A percentile compares a stretch with the other conserved stretches of the same genome.
phyloP scores from a whole-genome alignment of 2,329 filamentous ascomycete species.

The Ophiostoma novo-ulmi region DNA sequence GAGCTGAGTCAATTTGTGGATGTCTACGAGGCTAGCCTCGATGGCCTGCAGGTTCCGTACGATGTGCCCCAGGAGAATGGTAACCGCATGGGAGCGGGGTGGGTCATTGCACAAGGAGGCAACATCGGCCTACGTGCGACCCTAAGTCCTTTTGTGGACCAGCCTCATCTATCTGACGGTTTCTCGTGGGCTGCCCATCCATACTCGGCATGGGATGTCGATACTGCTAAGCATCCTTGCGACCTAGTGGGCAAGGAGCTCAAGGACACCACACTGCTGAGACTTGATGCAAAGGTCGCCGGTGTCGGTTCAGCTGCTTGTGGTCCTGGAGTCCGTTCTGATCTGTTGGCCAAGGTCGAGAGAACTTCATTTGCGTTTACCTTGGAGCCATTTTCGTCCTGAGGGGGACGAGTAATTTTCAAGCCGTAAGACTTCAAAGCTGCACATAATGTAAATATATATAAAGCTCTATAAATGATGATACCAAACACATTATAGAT shows the following conservation, averaged over 20 bases:
- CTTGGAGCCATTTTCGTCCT: conserved; percentile 32
- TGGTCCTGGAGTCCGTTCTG: conserved; percentile 44
- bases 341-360: conserved; percentile 40
- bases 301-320: conserved; percentile 48
- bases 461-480: background rate
- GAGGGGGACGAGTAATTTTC: background rate
- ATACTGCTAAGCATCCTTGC: conserved; percentile 57
- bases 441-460: background rate
- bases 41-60: conserved; percentile 52
- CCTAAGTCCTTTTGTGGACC: background rate
- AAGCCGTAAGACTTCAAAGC: too few relatives aligned
- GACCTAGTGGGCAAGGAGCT: conserved; percentile 50
- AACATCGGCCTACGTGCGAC: background rate
- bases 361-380: conserved; percentile 41
- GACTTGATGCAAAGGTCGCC: conserved; percentile 44
- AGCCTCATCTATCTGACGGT: conserved; percentile 21
- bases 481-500: background rate
- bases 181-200: conserved; percentile 55
- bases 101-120: conserved; percentile 38
- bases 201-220: conserved; percentile 49
- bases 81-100: conserved; percentile 57
- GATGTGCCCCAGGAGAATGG: conserved; percentile 65
- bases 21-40: conserved; percentile 42
- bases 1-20: conserved; percentile 50
- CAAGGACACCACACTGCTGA: conserved; percentile 39